phyloP scores from a whole-genome alignment of 2,329 filamentous ascomycete genomes.

The Colletotrichum zoysiae region DNA sequence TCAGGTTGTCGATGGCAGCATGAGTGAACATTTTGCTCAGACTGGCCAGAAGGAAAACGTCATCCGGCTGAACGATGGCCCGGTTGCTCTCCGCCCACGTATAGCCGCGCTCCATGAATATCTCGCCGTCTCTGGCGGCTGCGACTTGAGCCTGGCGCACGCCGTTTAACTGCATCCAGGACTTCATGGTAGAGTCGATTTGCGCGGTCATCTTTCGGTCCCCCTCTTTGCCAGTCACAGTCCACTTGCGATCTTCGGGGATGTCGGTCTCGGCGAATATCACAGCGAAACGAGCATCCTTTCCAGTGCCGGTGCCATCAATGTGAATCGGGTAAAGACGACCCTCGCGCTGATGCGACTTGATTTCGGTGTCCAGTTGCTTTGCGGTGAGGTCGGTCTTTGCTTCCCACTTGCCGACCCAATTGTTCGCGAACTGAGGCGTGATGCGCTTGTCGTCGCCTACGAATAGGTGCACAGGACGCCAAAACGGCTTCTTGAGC shows the following conservation, averaged over 20 bases:
- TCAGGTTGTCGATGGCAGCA: constrained; percentile 37
- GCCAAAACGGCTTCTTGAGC: constrained; percentile 40
- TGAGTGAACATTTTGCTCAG: constrained; percentile 42
- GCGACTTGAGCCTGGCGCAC: constrained; percentile 42
- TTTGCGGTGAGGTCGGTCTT: constrained; percentile 26
- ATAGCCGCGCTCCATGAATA: constrained; percentile 39
- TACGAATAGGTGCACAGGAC: constrained; percentile 33
- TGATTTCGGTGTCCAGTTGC: neutral
- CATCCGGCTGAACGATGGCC: constrained; percentile 28
- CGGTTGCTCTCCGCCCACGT: constrained; percentile 41
- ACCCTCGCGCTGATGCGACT: neutral
- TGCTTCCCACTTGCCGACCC: constrained; percentile 39
- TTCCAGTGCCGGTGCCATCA: constrained; percentile 29
- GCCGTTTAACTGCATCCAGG: constrained; percentile 40
- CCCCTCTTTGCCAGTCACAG: constrained; percentile 27
- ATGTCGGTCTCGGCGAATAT: constrained; percentile 40
- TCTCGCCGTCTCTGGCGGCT: constrained; percentile 17
- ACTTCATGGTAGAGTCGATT: constrained; percentile 25
- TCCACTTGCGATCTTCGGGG: constrained; percentile 32
- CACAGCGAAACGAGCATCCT: constrained; percentile 30
- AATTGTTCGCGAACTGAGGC: constrained; percentile 37
- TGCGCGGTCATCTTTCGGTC: neutral
- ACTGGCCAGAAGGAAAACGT: constrained; percentile 41
- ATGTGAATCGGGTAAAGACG: constrained; percentile 39
- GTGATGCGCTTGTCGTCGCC: constrained; percentile 38